phyloP scores from a whole-genome alignment of 139 green algal species.

The Medakamo hakoo region DNA sequence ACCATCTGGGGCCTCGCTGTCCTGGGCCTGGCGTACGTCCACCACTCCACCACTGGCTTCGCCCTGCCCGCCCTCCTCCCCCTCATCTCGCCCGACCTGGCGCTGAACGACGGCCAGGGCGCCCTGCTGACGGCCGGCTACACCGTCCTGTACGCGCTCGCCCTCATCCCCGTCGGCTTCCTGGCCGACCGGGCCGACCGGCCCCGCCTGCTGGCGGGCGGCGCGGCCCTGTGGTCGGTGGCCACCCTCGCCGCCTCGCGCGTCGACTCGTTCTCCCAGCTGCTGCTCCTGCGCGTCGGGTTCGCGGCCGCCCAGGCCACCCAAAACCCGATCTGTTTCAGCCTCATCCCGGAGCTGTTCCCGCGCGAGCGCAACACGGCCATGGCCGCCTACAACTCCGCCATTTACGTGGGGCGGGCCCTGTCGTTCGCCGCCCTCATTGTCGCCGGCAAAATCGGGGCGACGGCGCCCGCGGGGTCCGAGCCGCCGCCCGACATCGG shows the following conservation, averaged over 20 bases:
- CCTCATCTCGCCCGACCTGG: slow-evolving; percentile 55
- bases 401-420: slow-evolving; percentile 70
- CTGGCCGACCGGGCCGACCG: slow-evolving; percentile 53
- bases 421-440: slow-evolving; percentile 58
- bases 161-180: slow-evolving; percentile 60
- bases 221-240: slow-evolving; percentile 44
- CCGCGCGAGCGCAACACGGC: slow-evolving; percentile 56
- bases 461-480: slow-evolving; percentile 1
- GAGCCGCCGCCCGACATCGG: slow-evolving; percentile 3
- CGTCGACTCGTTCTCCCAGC: slow-evolving; percentile 16
- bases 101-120: slow-evolving; percentile 45
- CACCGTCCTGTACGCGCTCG: slow-evolving; percentile 64
- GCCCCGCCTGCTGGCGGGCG: slow-evolving; percentile 49
- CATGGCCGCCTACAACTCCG: slow-evolving; percentile 71
- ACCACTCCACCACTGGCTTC: slow-evolving; percentile 60
- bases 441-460: slow-evolving; percentile 31
- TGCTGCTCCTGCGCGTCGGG: slow-evolving; percentile 6
- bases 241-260: slow-evolving; percentile 45
- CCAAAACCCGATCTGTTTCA: slow-evolving; percentile 72
- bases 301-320: slow-evolving; percentile 42
- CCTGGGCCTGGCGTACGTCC: slow-evolving; percentile 56
- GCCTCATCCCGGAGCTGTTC: slow-evolving; percentile 77
- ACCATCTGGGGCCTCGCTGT: slow-evolving; percentile 57
- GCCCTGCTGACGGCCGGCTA: slow-evolving; percentile 38
- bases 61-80: slow-evolving; percentile 63